Evolutionary conservation across 2,329 filamentous ascomycete genomes (phyloP), one percentile per base, ranked within the genome.

Genomic region (Botryotinia narcissicola): DNA sequence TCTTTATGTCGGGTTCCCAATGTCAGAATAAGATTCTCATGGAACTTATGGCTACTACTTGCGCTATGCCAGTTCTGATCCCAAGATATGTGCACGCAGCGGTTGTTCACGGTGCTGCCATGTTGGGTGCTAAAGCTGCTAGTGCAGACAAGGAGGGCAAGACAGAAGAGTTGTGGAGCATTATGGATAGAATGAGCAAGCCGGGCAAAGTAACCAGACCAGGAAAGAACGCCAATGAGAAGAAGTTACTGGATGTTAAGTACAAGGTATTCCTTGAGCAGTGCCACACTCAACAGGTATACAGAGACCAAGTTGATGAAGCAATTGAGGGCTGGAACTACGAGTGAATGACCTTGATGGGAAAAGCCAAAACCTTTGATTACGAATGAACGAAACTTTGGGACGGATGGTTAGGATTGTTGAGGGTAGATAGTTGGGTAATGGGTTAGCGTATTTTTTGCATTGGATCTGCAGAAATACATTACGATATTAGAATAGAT

Each of bases 1-100:
- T 99, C 83, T 99, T 98, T 89, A 98, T 99, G 96, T 97, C 94
- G 7, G 96, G 96, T 75, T 97, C 93, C 18, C 96, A 98, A 83
- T 99, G 96, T 86, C 95, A 98, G 84, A 99, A 99, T 83, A 90
- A 92, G 48, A 90, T 98, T 74, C 87, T 99, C 72, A 97, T 99
- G 91, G 88, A 90, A 73, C 89, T 99, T 25, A 92, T 99, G 78
- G 94, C 96, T 22, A 96, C 95, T 0, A 92, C 92, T 0, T 98
- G 95, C 83, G 87, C 90, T 78, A 95, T 97, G 91, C 95, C 95
- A 1, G 95, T 99, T 32, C 85, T 98, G 54, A 97, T 98, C 73
- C 96, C 96, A 0, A 89, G 92, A 70, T 98, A 99, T 80, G 94
- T 98, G 74, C 93, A 97, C 81, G 95, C 95, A 1, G 96, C 96